These are phyloP conservation scores for Raffaelea arxii DNA, from an alignment of 2,329 filamentous ascomycete species.

Conservation along the genomic window DNA sequence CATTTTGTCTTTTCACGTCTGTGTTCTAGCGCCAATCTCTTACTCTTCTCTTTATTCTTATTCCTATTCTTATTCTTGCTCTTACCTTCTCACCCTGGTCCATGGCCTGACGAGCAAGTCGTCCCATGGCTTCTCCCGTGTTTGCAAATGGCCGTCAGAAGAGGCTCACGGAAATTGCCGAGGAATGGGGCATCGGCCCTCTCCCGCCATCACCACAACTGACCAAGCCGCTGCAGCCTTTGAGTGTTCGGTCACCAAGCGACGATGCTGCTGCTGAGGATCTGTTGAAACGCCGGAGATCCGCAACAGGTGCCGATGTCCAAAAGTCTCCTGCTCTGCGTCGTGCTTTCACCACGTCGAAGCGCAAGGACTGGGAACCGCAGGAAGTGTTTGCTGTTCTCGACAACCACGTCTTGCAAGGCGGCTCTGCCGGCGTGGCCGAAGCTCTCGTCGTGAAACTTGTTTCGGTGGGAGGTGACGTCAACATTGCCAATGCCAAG, in stretches of 20 bases:
- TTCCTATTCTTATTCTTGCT: not conserved
- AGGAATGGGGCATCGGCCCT: slow-evolving; percentile 37
- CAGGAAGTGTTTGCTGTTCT: slow-evolving; percentile 43
- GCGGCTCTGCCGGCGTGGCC: slow-evolving; percentile 43
- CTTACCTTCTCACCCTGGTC: not conserved
- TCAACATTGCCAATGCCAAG: slow-evolving; percentile 36
- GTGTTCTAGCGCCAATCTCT: no score
- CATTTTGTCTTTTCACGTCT: not conserved
- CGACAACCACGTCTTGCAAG: slow-evolving; percentile 35
- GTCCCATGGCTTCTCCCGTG: slow-evolving; percentile 4
- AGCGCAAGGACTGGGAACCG: slow-evolving; percentile 33
- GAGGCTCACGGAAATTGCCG: slow-evolving; percentile 39
- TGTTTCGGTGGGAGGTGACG: slow-evolving; percentile 36
- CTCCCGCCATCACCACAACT: slow-evolving; percentile 31
- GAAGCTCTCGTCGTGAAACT: slow-evolving; percentile 44
- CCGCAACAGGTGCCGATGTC: slow-evolving; percentile 12
- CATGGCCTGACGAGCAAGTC: not conserved
- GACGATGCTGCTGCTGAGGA: slow-evolving; percentile 46
- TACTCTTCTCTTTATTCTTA: no score
- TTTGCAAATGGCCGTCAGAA: slow-evolving; percentile 28
- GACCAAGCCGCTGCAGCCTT: slow-evolving; percentile 21
- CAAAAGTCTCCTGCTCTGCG: slow-evolving; percentile 15
- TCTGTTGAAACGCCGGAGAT: slow-evolving; percentile 37
- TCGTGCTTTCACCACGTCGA: slow-evolving; percentile 31
- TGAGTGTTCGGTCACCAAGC: slow-evolving; percentile 33